Evolutionary conservation across 345 rosid genomes (phyloP).

Genomic region (Boechera stricta): DNA sequence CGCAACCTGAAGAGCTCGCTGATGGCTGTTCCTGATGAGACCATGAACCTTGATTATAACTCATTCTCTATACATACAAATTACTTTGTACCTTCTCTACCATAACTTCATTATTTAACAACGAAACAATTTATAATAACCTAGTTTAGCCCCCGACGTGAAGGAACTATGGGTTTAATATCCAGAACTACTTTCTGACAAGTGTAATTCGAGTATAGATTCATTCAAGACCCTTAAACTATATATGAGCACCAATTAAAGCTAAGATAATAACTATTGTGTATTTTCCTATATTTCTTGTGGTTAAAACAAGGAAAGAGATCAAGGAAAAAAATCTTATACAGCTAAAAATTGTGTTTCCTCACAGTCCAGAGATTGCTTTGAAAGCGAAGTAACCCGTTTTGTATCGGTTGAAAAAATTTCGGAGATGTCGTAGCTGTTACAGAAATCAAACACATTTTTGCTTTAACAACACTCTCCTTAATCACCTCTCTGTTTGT

Average conservation of each 20-base stretch:
- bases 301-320: not conserved
- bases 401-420: slow-evolving; percentile 1
- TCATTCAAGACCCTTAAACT: not conserved
- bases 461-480: too few relatives aligned
- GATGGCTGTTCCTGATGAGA: slow-evolving; percentile 18
- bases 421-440: slow-evolving; percentile 24
- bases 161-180: not conserved
- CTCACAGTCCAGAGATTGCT: slow-evolving; percentile 12
- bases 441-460: too few relatives aligned
- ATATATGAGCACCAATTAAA: not conserved
- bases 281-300: not conserved
- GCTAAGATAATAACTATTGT: not conserved
- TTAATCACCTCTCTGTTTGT: too few relatives aligned
- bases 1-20: slow-evolving; percentile 10
- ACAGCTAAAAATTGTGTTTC: slow-evolving; percentile 20
- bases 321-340: not conserved
- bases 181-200: not conserved
- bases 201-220: not conserved
- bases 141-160: not conserved
- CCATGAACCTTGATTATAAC: slow-evolving; percentile 1
- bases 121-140: not conserved
- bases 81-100: not conserved
- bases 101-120: not conserved
- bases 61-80: not conserved
- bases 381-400: slow-evolving; percentile 17